Conservation (phyloP, 2,329 filamentous ascomycete species). For the Botrytis pseudocinerea region DNA sequence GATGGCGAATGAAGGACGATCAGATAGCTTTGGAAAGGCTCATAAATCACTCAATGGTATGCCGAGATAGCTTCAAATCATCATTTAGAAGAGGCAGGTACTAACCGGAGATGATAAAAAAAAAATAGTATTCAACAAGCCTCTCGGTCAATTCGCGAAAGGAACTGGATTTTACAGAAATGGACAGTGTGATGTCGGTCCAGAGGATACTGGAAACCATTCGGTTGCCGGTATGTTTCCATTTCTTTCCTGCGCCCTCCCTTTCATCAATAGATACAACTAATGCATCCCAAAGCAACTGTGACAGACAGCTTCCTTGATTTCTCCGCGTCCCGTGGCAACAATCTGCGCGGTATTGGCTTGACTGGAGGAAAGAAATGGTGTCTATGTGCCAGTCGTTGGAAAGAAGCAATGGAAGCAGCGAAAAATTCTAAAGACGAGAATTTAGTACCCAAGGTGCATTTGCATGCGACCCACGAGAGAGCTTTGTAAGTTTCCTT, state of each 20-base stretch:
- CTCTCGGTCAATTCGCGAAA: constrained; percentile 58
- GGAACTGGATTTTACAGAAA: constrained; percentile 61
- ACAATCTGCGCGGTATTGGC: constrained; percentile 56
- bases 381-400: constrained; percentile 61
- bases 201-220: constrained; percentile 59
- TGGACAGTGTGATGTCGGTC: constrained; percentile 58
- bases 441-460: constrained; percentile 39
- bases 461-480: constrained; percentile 43
- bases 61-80: constrained; percentile 21
- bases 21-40: constrained; percentile 20
- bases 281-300: constrained; percentile 42
- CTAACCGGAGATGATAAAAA: neutral
- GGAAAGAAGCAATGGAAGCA: constrained; percentile 53
- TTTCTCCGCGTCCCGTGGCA: constrained; percentile 58
- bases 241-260: neutral
- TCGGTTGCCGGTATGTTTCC: constrained; percentile 48
- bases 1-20: neutral
- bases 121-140: constrained; percentile 54
- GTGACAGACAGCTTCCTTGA: constrained; percentile 63
- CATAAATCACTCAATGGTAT: constrained; percentile 25
- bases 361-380: constrained; percentile 61
- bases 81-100: neutral
- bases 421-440: constrained; percentile 21
- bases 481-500: constrained; percentile 39
- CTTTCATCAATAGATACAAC: neutral